These are phyloP conservation scores for Aurinia saxatilis DNA, from an alignment of 345 rosid species.

Conservation along the genomic window DNA sequence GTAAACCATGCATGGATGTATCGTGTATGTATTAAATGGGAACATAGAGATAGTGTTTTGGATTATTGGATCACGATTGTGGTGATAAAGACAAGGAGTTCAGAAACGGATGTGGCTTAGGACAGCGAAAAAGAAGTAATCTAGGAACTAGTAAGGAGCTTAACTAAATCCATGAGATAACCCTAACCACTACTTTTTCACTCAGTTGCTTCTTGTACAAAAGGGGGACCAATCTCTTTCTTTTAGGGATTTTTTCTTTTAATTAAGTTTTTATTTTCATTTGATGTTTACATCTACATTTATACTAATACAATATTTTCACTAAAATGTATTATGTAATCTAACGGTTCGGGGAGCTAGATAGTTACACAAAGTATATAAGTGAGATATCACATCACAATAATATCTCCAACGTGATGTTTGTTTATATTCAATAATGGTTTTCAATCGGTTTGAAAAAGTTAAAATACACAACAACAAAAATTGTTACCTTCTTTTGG, in stretches of 20 bases:
- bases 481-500: too few relatives aligned
- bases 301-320: too few relatives aligned
- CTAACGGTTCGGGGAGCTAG: too few relatives aligned
- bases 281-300: too few relatives aligned
- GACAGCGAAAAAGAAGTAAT: constrained; percentile 9
- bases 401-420: too few relatives aligned
- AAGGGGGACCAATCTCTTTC: neutral
- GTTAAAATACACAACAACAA: too few relatives aligned
- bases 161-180: constrained; percentile 23
- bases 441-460: too few relatives aligned
- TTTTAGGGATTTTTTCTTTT: neutral
- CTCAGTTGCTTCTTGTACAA: neutral
- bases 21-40: neutral
- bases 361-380: too few relatives aligned
- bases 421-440: neutral
- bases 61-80: constrained; percentile 2
- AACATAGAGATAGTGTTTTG: neutral
- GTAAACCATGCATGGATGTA: neutral
- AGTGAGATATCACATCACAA: too few relatives aligned
- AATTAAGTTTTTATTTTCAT: too few relatives aligned
- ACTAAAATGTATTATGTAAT: too few relatives aligned
- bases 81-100: neutral
- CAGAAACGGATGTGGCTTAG: constrained; percentile 1
- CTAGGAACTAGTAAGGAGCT: neutral
- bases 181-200: constrained; percentile 26